These are phyloP conservation scores for Castanea crenata DNA, from an alignment of 306 rosid species.

Conservation along the genomic window DNA sequence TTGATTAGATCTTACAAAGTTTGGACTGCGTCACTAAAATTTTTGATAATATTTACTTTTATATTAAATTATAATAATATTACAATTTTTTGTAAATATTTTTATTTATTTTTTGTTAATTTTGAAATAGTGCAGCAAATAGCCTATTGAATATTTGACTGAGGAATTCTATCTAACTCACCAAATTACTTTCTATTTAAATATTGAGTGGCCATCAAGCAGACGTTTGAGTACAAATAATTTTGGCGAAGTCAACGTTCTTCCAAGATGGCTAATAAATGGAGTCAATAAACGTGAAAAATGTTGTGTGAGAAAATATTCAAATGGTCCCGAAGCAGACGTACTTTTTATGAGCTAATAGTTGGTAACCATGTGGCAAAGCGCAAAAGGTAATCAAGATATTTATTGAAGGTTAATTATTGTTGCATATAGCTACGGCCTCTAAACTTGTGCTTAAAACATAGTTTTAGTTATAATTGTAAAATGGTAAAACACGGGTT, in stretches of 20 bases:
- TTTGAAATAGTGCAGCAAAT: no score
- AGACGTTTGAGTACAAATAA: neutral
- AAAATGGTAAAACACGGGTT: no score
- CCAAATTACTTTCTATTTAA: neutral
- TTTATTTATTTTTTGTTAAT: no score
- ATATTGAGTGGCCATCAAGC: conserved; percentile 6
- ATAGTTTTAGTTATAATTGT: no score
- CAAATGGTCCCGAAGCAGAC: no score
- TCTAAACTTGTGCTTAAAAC: no score
- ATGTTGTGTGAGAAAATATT: neutral
- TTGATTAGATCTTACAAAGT: no score
- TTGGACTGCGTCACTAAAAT: no score
- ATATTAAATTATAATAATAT: no score
- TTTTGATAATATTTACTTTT: no score
- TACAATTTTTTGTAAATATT: no score
- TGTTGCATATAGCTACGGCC: no score
- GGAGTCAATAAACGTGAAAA: neutral
- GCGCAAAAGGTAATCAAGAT: neutral
- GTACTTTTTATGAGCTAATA: neutral
- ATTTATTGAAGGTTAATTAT: neutral
- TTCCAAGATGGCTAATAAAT: neutral
- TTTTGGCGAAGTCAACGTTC: conserved; percentile 2
- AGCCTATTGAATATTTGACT: neutral
- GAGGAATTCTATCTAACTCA: neutral
- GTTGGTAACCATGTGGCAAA: neutral